Evolutionary conservation across 228 moss, liverwort and hornwort species (phyloP), one percentile per base, ranked within the genome.

Genomic region (Sphagnum fallax): DNA sequence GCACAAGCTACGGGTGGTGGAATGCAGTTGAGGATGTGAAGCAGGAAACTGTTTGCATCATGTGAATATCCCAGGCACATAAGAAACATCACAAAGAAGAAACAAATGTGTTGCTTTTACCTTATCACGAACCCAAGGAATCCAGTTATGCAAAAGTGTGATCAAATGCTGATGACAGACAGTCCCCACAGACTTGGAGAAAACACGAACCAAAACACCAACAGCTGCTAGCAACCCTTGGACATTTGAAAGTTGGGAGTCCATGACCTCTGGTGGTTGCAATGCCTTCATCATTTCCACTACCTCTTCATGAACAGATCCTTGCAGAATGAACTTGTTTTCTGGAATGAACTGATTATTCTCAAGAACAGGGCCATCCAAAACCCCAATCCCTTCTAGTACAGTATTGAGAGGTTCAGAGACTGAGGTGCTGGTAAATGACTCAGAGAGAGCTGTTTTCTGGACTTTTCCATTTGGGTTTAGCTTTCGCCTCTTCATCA

Each of bases 141-240:
- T 68, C 98, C 98, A 98, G 49, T 81, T 72, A 62, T 80, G 83
- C 64, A 92, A 74, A 66, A 90, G 80, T 71, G 83, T 77, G 65
- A 90, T 77, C 75, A 94, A 77, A 51, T 84, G 80, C 65, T 67
- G 70, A 75, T 79, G 77, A 71, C 87, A 92, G 70, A 78, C 71
- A 52, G 78, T 80, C 65, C 73, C 81, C 50, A 78, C 76, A 71
- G 76, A 73, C 60, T 84, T 83, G 16, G 73, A 77, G 69, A 90
- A 88, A 53, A 87, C 77, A 67, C 84, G 80, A 49, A 80, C 80
- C 58, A 98, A 79, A 69, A 89, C 84, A 65, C 76, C 82, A 48
- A 94, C 81, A 57, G 90, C 90, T 52, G 85, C 74, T 52, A 98
- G 73, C 86, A 75, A 89, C 69, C 77, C 77, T 65, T 92, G 87